These are phyloP conservation scores for Silene uniflora DNA, from an alignment of 148 eudicot species.

Conservation along the genomic window DNA sequence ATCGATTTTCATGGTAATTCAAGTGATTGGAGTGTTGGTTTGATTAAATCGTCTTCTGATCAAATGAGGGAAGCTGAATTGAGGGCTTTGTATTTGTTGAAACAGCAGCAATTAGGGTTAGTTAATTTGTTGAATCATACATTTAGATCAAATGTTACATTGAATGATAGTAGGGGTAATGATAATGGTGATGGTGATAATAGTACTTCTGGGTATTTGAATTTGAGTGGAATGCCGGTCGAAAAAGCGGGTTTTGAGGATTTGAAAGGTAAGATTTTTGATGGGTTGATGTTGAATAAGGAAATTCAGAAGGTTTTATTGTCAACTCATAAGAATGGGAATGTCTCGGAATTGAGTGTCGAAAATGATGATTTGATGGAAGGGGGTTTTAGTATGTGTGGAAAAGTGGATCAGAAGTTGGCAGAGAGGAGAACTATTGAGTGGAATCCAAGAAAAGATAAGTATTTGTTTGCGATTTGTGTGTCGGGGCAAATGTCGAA, in stretches of 20 bases:
- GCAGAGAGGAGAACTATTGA: slow-evolving; percentile 61
- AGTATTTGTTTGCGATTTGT: slow-evolving; percentile 79
- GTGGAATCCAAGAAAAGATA: slow-evolving; percentile 72
- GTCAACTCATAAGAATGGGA: slow-evolving; percentile 50
- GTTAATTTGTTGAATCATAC: slow-evolving; percentile 49
- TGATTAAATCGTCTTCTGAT: slow-evolving; percentile 26
- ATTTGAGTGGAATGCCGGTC: slow-evolving; percentile 30
- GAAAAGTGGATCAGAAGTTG: slow-evolving; percentile 53
- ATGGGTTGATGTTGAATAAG: slow-evolving; percentile 43
- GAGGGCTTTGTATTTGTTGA: slow-evolving; percentile 50
- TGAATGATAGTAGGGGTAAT: slow-evolving; percentile 7
- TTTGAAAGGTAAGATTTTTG: slow-evolving; percentile 39
- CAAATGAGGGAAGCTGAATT: slow-evolving; percentile 72
- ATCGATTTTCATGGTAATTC: slow-evolving; percentile 36
- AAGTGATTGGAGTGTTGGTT: slow-evolving; percentile 21
- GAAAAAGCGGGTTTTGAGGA: slow-evolving; percentile 39
- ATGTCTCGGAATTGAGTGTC: slow-evolving; percentile 31
- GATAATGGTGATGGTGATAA: slow-evolving; percentile 7
- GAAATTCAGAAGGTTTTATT: slow-evolving; percentile 56
- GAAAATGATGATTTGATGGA: slow-evolving; percentile 39
- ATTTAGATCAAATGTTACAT: slow-evolving; percentile 21
- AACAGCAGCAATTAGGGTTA: slow-evolving; percentile 61
- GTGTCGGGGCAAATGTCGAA: slow-evolving; percentile 94
- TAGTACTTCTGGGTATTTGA: slow-evolving; percentile 25
- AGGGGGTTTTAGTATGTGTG: slow-evolving; percentile 40